Percentiles rank a stretch among this genome's conserved stretches.
phyloP scores from a whole-genome alignment of 2,329 filamentous ascomycete genomes.

The Kalaharituber pfeilii region DNA sequence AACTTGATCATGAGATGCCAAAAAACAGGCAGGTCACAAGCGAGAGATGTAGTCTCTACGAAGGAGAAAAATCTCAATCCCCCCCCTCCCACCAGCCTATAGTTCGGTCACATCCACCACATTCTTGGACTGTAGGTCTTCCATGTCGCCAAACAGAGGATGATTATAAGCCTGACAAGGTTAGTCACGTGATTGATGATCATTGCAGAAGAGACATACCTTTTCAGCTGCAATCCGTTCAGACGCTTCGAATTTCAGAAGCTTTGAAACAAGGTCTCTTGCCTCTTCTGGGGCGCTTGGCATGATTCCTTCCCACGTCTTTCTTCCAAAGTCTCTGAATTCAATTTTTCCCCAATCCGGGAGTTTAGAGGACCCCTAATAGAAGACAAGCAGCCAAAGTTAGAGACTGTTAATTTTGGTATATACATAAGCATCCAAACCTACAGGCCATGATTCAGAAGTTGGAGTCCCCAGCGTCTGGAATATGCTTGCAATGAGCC shows the following conservation, averaged over 20 bases:
- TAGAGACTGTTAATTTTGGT: too few relatives aligned
- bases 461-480: conserved; percentile 77
- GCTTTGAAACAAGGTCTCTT: conserved; percentile 44
- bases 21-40: too few relatives aligned
- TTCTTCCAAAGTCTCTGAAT: conserved; percentile 55
- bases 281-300: conserved; percentile 41
- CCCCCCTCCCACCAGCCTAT: too few relatives aligned
- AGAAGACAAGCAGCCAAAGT: conserved; percentile 24
- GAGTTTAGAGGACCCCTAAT: conserved; percentile 44
- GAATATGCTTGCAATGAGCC: conserved; percentile 82
- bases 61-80: too few relatives aligned
- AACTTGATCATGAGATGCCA: too few relatives aligned
- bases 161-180: neutral
- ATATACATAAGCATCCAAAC: conserved; percentile 19
- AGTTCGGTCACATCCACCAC: too few relatives aligned
- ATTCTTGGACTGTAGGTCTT: too few relatives aligned
- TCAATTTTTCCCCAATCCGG: conserved; percentile 76
- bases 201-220: conserved; percentile 26
- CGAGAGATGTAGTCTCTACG: too few relatives aligned
- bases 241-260: conserved; percentile 58
- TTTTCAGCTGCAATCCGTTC: conserved; percentile 48
- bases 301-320: conserved; percentile 53
- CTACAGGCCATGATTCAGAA: conserved; percentile 60
- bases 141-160: conserved; percentile 1
- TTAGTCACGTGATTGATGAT: neutral